These are phyloP conservation scores for Marasmius oreades DNA, from an alignment of 1,284 basidiomycete genomes.

Conservation along the genomic window DNA sequence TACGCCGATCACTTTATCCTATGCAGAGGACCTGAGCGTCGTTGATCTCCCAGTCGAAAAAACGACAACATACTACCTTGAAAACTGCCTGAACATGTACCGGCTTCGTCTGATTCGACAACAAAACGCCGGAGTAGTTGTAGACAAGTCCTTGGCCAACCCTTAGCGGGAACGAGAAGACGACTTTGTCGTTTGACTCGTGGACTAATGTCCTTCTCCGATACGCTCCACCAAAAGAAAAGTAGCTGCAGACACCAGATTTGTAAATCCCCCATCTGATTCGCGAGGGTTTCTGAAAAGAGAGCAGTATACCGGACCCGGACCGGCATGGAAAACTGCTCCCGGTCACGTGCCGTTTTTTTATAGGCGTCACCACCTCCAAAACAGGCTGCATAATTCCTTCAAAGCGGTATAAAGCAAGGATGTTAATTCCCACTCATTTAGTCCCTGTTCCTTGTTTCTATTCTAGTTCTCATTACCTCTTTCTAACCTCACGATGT, in stretches of 20 bases:
- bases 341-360: too few species aligned
- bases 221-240: too few species aligned
- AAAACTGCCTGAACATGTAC: too few species aligned
- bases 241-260: too few species aligned
- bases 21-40: constrained; percentile 19
- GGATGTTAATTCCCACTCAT: background rate
- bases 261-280: too few species aligned
- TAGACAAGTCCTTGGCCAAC: background rate
- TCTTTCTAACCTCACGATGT: constrained; percentile 2
- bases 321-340: too few species aligned
- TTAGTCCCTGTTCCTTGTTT: background rate
- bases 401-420: background rate
- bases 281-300: too few species aligned
- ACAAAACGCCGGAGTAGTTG: constrained; percentile 17
- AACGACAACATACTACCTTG: too few species aligned
- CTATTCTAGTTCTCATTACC: background rate
- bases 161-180: background rate
- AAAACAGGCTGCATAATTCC: background rate
- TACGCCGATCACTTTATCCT: constrained; percentile 20
- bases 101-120: constrained; percentile 19
- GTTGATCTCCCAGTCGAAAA: constrained; percentile 20
- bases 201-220: too few species aligned
- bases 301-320: too few species aligned
- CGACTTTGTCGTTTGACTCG: background rate
- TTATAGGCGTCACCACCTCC: background rate